Base-by-base conservation (phyloP, 2,329 filamentous ascomycete species). In the Aureobasidium sp. region DNA sequence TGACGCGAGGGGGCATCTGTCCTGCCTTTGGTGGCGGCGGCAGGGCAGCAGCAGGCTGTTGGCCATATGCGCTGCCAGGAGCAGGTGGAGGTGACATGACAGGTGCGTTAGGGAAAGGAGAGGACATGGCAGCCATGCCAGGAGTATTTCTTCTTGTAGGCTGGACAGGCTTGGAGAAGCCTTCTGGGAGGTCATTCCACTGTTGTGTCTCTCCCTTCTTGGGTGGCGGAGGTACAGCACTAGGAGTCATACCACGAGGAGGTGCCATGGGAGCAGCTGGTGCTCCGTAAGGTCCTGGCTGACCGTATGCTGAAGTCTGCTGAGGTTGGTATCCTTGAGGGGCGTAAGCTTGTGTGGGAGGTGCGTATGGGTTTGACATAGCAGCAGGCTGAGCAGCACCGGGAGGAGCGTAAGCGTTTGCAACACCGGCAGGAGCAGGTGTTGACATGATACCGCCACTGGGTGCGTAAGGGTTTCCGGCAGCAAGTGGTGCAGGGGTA, bases 161-260 rank as follows among this genome's bases (percentile, higher is more conserved):
- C 4, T 68, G 62, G n/a, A 87, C 81, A 59, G 82, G 77, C 77
- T 93, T 90, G 47, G 76, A 71, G 66, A 97, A 85, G 60, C 76
- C 88, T 68, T 96, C 82, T 1, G 94, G 94, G 55, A 95, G 87
- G 73, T 99, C 94, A 67, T 99, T 99, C 94, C 94, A 99, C 67
- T 89, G 88, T 29, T 86, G 84, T 64, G 86, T 86, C 64, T 88
- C 87, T 69, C 85, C 86, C 61, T 83, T 78, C 69, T 84, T 85
- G 10, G 89, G 84, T 19, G 89, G 84, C 23, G 90, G 86, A 42
- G 84, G 79, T 11, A 78, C 73, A 17, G 77, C 73, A 25, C 81
- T 80, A 13, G 83, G 80, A 17, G 89, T 87, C 27, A 83, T 80
- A 63, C 83, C 84, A 64, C 87, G 84, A 57, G 85, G 85, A 61